Evolutionary conservation across 2,329 filamentous ascomycete species (phyloP).

Genomic region (Penicillium sp.): DNA sequence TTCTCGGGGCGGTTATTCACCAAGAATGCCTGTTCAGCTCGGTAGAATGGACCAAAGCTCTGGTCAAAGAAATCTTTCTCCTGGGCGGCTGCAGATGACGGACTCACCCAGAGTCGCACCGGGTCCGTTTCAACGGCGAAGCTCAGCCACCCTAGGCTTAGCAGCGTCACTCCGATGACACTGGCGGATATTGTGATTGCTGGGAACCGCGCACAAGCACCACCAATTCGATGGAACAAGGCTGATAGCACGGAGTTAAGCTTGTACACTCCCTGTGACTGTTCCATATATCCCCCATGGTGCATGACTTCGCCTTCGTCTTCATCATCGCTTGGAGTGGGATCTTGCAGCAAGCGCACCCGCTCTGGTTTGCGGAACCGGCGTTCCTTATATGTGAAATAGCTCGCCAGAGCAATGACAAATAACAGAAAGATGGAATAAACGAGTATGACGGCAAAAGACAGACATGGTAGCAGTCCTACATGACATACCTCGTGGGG

Average conservation of each 20-base stretch:
- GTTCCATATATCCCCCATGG: constrained; percentile 72
- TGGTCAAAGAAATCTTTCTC: constrained; percentile 93
- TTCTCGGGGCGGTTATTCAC: constrained; percentile 75
- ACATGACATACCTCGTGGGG: constrained; percentile 72
- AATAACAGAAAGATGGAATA: constrained; percentile 75
- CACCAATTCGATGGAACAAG: constrained; percentile 76
- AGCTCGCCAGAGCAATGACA: constrained; percentile 65
- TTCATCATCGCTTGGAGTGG: constrained; percentile 82
- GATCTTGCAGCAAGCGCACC: constrained; percentile 81
- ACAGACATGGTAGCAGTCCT: constrained; percentile 84
- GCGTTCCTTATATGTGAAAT: constrained; percentile 72
- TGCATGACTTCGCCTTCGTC: constrained; percentile 84
- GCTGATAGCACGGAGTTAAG: constrained; percentile 80
- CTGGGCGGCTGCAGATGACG: constrained; percentile 80
- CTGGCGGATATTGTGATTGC: constrained; percentile 75
- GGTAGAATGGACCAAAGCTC: constrained; percentile 94
- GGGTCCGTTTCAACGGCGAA: constrained; percentile 91
- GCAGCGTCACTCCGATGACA: constrained; percentile 68
- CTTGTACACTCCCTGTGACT: constrained; percentile 73
- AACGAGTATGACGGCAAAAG: constrained; percentile 83
- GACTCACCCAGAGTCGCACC: constrained; percentile 93
- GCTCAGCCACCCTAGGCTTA: constrained; percentile 83
- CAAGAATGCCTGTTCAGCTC: constrained; percentile 87
- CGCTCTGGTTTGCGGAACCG: constrained; percentile 73
- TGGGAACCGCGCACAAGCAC: constrained; percentile 77